A percentile compares a stretch with the other conserved stretches of the same genome.
phyloP scores from a whole-genome alignment of 2,329 filamentous ascomycete species.

The Ophiocordyceps camponoti-floridani region DNA sequence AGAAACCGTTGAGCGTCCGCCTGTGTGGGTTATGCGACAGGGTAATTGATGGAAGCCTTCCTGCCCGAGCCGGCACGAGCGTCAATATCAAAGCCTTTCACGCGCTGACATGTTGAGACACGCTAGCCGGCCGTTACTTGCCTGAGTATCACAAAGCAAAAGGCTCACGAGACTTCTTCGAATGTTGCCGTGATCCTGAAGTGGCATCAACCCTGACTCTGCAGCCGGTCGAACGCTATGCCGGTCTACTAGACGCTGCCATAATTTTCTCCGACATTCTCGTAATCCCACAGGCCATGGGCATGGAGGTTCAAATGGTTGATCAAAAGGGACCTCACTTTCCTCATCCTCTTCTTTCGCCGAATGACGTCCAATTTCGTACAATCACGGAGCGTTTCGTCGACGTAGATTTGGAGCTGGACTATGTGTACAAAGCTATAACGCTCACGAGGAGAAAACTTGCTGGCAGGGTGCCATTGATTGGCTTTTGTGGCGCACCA shows the following conservation, averaged over 20 bases:
- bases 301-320: slow-evolving; percentile 97
- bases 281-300: slow-evolving; percentile 93
- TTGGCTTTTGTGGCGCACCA: slow-evolving; percentile 91
- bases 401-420: slow-evolving; percentile 69
- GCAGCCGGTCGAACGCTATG: slow-evolving; percentile 84
- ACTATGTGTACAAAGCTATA: slow-evolving; percentile 93
- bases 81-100: too few species aligned
- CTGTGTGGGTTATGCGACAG: slow-evolving; percentile 99
- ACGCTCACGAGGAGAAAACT: slow-evolving; percentile 80
- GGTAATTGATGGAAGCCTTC: slow-evolving; percentile 29
- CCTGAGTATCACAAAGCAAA: slow-evolving; percentile 97
- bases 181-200: slow-evolving; percentile 86
- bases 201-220: slow-evolving; percentile 85
- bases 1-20: slow-evolving; percentile 77
- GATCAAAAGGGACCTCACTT: slow-evolving; percentile 96
- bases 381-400: slow-evolving; percentile 60
- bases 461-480: slow-evolving; percentile 72
- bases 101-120: neutral
- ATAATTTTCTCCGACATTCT: slow-evolving; percentile 99
- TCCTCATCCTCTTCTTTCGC: slow-evolving; percentile 62
- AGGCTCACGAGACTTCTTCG: slow-evolving; percentile 83
- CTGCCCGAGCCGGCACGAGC: neutral
- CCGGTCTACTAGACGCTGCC: slow-evolving; percentile 79
- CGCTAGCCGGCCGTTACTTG: slow-evolving; percentile 77
- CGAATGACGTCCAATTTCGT: slow-evolving; percentile 68